Conservation (phyloP, 768 basidiomycete genomes). For the Phylloporus scabripes region DNA sequence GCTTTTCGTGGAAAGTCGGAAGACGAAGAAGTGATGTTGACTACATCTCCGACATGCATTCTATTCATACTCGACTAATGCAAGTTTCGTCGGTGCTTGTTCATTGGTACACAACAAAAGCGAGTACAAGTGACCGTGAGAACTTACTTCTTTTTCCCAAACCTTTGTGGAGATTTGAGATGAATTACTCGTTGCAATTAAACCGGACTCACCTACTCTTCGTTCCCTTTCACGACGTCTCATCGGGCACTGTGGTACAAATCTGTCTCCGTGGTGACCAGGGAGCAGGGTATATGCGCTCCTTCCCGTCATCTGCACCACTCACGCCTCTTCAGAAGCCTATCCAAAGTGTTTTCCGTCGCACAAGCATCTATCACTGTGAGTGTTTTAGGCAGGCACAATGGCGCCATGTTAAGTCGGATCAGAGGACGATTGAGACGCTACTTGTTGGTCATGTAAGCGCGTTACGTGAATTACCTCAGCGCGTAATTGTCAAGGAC, state of each 20-base stretch:
- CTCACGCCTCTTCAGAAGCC: slow-evolving; percentile 9
- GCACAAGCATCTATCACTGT: slow-evolving; percentile 19
- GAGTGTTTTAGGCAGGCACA: background rate
- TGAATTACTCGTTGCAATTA: slow-evolving; percentile 13
- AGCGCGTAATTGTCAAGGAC: slow-evolving; percentile 10
- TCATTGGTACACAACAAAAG: background rate
- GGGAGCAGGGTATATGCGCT: slow-evolving; percentile 19
- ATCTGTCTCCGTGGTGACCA: slow-evolving; percentile 16
- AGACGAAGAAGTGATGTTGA: slow-evolving; percentile 52
- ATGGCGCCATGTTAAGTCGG: background rate
- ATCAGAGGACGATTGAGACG: slow-evolving; percentile 23
- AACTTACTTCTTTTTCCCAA: background rate
- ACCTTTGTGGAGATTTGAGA: background rate
- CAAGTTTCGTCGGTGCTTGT: too few species aligned
- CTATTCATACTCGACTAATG: background rate
- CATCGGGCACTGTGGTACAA: slow-evolving; percentile 22
- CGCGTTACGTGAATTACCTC: slow-evolving; percentile 11
- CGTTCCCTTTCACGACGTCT: slow-evolving; percentile 8
- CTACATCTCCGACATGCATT: too few species aligned
- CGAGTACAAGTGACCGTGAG: background rate
- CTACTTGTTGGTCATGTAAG: slow-evolving; percentile 18
- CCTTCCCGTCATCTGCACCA: too few species aligned
- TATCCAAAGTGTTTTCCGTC: slow-evolving; percentile 3
- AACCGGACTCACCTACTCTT: slow-evolving; percentile 25
- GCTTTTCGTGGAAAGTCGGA: slow-evolving; percentile 74